Evolutionary conservation across 352 stramenopile species (phyloP), one percentile per base, ranked within the genome.

Genomic region (Globisporangium recalcitrans): DNA sequence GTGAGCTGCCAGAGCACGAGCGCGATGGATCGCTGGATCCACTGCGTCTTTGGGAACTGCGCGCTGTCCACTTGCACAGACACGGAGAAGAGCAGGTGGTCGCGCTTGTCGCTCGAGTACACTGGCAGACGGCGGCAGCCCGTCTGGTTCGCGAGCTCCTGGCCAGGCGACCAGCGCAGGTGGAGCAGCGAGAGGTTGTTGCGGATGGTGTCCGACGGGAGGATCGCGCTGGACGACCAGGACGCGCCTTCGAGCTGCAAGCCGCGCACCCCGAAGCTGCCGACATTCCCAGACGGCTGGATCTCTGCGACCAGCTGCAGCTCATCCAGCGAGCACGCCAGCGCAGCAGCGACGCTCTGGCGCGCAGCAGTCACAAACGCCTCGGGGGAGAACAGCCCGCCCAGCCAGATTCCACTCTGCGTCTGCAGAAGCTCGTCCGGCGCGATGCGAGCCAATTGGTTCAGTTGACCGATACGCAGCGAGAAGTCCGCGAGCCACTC

Each of bases 351-450:
- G 40, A 93, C 89, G 31, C 86, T 85, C 78, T 98, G 94, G 4
- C 94, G 78, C 5, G 82, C 95, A 4, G 93, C 92, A 5, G 91
- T 98, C 46, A 98, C 77, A 44, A 98, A 97, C 38, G 91, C 90
- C 59, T 98, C 93, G 7, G 94, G 91, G 8, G 84, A 96, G 63
- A 98, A 97, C 38, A 98, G 75, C 0, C 90, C 89, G n/a, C 93
- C 93, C 22, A 98, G 70, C 91, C 93, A 97, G 49, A 97, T 81
- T 22, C 82, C 78, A 24, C 54, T 55, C 24, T 69, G 36, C 16
- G 63, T 51, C 49, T 46, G 64, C 56, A 77, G 56, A n/a, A 91
- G 62, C 11, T 84, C 67, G 24, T 70, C 73, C 11, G 69, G 69
- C 4, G 74, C 67, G 4, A 89, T 68, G 13, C 74, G 69, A 53